Percentiles rank a stretch among this genome's conserved stretches.
Evolutionary conservation across 2,329 filamentous ascomycete genomes (phyloP).

Genomic region (Penicillium psychrosexuale): DNA sequence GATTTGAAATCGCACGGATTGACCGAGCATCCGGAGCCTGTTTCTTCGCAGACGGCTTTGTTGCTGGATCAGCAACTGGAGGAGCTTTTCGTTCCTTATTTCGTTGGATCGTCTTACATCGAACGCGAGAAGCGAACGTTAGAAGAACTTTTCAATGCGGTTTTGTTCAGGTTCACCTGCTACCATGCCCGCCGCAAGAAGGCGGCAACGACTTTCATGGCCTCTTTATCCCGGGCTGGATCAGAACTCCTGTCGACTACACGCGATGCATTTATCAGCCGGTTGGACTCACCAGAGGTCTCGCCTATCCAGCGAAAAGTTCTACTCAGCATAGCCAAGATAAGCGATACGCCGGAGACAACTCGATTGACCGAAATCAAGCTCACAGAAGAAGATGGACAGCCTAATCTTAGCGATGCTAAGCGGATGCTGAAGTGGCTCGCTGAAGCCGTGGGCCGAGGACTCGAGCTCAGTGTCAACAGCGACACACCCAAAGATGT

Average conservation of each 20-base stretch:
- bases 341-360: slow-evolving; percentile 66
- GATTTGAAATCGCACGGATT: slow-evolving; percentile 91
- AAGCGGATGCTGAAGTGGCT: slow-evolving; percentile 98
- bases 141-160: slow-evolving; percentile 80
- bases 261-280: slow-evolving; percentile 85
- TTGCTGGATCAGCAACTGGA: slow-evolving; percentile 66
- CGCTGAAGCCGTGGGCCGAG: slow-evolving; percentile 87
- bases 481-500: slow-evolving; percentile 94
- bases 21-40: slow-evolving; percentile 90
- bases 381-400: slow-evolving; percentile 84
- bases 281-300: slow-evolving; percentile 82
- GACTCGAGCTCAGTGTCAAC: slow-evolving; percentile 82
- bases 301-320: slow-evolving; percentile 85
- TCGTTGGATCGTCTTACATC: slow-evolving; percentile 63
- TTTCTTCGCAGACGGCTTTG: slow-evolving; percentile 76
- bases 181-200: slow-evolving; percentile 81
- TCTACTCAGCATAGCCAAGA: slow-evolving; percentile 81
- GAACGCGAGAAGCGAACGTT: slow-evolving; percentile 64
- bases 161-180: slow-evolving; percentile 95
- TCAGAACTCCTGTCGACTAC: slow-evolving; percentile 84
- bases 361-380: slow-evolving; percentile 78
- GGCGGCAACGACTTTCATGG: slow-evolving; percentile 86
- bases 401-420: slow-evolving; percentile 77
- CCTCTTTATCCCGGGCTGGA: slow-evolving; percentile 82
- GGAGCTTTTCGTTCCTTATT: slow-evolving; percentile 65